A percentile compares a stretch with the other conserved stretches of the same genome.
Evolutionary conservation across 2,329 filamentous ascomycete species (phyloP).

Genomic region (Paecilomyces formosus): DNA sequence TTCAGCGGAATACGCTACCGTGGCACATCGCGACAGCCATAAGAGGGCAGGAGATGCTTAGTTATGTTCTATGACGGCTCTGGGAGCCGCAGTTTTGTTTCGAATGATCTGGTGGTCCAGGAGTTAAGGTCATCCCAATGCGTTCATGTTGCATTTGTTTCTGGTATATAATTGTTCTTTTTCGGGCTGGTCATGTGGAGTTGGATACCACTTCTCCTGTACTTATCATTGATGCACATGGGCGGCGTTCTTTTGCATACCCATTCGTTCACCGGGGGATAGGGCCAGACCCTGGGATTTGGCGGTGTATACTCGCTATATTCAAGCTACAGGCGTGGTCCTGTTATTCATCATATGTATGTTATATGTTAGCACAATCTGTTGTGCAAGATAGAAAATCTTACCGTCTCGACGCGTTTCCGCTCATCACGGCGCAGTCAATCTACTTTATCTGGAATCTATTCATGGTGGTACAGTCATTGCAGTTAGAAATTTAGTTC

Average conservation of each 20-base stretch:
- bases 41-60: slow-evolving; percentile 34
- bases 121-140: neutral
- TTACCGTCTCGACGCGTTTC: neutral
- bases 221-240: neutral
- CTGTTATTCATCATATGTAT: neutral
- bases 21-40: slow-evolving; percentile 42
- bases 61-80: slow-evolving; percentile 28
- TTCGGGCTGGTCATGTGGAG: neutral
- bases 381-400: neutral
- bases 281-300: neutral
- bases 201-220: neutral
- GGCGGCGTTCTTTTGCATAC: neutral
- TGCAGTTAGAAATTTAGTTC: too few relatives aligned
- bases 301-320: neutral
- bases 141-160: neutral
- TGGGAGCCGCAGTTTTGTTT: neutral
- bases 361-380: neutral
- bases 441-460: neutral
- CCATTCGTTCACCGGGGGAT: neutral
- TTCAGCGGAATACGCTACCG: slow-evolving; percentile 35
- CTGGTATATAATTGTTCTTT: neutral
- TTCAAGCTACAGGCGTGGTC: neutral
- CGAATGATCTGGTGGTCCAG: neutral
- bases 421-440: neutral
- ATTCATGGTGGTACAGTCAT: too few relatives aligned